Evolutionary conservation across 495 filamentous ascomycete genomes (phyloP), one percentile per base, ranked within the genome.

Genomic region (Podospora sp.): DNA sequence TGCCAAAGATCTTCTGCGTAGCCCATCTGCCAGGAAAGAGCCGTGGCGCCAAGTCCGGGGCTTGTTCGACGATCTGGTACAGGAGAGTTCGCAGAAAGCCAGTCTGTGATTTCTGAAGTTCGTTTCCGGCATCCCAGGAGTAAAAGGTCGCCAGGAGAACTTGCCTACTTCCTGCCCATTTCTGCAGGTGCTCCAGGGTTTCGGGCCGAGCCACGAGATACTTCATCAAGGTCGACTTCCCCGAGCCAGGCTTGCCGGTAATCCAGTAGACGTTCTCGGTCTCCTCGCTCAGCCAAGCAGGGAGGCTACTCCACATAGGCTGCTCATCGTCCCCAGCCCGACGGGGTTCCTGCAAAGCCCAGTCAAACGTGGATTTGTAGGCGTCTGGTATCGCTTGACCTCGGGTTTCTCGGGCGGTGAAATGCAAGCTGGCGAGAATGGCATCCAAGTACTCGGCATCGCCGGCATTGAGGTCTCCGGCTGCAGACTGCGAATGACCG

Each of bases 141-240:
- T 27, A 57, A 18, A 59, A 58, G 18, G 27, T 9, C 0, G 61
- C 3, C 6, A 49, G 21, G 20, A 58, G 50, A n/a, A 62, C 9
- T 6, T 62, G 25, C 9, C 14, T 57, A 2, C 25, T 22, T 14
- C 27, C 21, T 11, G 57, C 8, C 24, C 24, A 60, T 1, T 6
- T 36, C 16, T 60, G 8, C 12, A 60, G 7, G 18, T 60, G 16
- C 24, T 9, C 1, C 57, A 18, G 9, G 9, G 21, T 29, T 16
- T 29, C 8, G 33, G 24, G 24, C 1, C 24, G 53, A 57, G n/a
- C n/a, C n/a, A 26, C 24, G 16, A 65, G 26, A 26, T 27, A 55
- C 21, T 36, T 65, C 62, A 65, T 65, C 18, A 65, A 8, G 11
- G 62, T 65, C 20, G 62, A 65, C 50, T 65, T 65, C 24, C 62